phyloP scores from a whole-genome alignment of 1,284 basidiomycete species.

The Marasmius fiardii region DNA sequence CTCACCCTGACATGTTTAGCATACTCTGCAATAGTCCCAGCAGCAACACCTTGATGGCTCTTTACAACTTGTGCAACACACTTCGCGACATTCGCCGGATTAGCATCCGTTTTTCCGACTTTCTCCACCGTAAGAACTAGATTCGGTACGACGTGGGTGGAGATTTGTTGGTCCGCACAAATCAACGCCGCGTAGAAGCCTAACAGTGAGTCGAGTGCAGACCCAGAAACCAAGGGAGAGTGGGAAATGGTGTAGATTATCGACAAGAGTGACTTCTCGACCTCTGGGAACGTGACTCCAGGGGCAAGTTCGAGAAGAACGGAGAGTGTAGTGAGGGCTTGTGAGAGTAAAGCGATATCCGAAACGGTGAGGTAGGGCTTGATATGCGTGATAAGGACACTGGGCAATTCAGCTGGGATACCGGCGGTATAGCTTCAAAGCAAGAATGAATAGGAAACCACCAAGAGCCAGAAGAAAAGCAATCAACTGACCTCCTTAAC shows the following conservation, averaged over 20 bases:
- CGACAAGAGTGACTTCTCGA: slow-evolving; percentile 68
- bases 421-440: slow-evolving; percentile 56
- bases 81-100: slow-evolving; percentile 71
- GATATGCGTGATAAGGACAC: slow-evolving; percentile 68
- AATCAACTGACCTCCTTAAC: slow-evolving; percentile 51
- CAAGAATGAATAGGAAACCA: slow-evolving; percentile 10
- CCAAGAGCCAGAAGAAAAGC: background rate
- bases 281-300: slow-evolving; percentile 58
- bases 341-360: slow-evolving; percentile 78
- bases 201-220: slow-evolving; percentile 76
- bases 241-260: slow-evolving; percentile 72
- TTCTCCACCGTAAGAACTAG: slow-evolving; percentile 63
- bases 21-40: slow-evolving; percentile 80
- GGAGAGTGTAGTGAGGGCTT: slow-evolving; percentile 69
- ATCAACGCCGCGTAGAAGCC: slow-evolving; percentile 81
- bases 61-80: slow-evolving; percentile 81
- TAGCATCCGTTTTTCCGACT: slow-evolving; percentile 51
- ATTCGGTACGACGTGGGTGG: slow-evolving; percentile 72
- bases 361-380: slow-evolving; percentile 67
- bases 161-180: slow-evolving; percentile 78
- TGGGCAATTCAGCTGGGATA: slow-evolving; percentile 60
- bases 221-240: slow-evolving; percentile 73
- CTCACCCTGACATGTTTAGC: slow-evolving; percentile 72
- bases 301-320: slow-evolving; percentile 72
- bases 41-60: slow-evolving; percentile 65